Conservation (phyloP, 2,329 filamentous ascomycete species). For the Didymella arachidicola region DNA sequence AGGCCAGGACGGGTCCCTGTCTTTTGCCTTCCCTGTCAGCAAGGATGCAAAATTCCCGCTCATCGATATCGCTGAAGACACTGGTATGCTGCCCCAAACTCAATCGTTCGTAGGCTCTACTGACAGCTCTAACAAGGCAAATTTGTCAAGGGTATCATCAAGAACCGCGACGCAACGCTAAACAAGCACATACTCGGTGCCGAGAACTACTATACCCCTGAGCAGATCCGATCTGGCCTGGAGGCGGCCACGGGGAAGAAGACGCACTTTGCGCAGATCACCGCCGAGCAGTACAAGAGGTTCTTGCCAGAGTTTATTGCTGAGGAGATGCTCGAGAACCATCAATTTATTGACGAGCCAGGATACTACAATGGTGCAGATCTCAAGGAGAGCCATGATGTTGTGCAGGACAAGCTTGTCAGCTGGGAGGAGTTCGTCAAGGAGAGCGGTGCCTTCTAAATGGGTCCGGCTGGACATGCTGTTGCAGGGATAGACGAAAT, state of each 20-base stretch:
- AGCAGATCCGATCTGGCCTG: conserved; percentile 47
- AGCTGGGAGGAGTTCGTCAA: conserved; percentile 13
- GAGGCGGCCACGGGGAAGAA: conserved; percentile 38
- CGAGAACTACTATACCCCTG: conserved; percentile 36
- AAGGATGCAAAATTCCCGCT: conserved; percentile 49
- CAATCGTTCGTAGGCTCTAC: background rate
- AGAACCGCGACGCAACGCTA: conserved; percentile 33
- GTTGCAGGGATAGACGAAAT: no score
- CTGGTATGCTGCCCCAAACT: conserved; percentile 50
- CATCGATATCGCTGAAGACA: conserved; percentile 54
- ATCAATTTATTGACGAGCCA: conserved; percentile 59
- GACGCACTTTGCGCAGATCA: conserved; percentile 15
- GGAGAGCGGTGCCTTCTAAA: conserved; percentile 13
- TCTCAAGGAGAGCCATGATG: conserved; percentile 50
- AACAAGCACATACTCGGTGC: conserved; percentile 57
- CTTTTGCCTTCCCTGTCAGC: conserved; percentile 18
- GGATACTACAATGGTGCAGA: conserved; percentile 62
- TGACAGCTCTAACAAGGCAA: conserved; percentile 32
- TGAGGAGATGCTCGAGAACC: conserved; percentile 63
- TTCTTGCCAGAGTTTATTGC: conserved; percentile 52
- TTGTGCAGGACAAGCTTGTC: conserved; percentile 13
- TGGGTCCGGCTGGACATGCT: no score
- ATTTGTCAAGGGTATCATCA: conserved; percentile 33
- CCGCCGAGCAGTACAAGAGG: conserved; percentile 52
- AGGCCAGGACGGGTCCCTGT: conserved; percentile 29